A percentile compares a stretch with the other conserved stretches of the same genome.
These are phyloP conservation scores for Linum usitatissimum DNA, from an alignment of 345 rosid genomes.

Conservation along the genomic window DNA sequence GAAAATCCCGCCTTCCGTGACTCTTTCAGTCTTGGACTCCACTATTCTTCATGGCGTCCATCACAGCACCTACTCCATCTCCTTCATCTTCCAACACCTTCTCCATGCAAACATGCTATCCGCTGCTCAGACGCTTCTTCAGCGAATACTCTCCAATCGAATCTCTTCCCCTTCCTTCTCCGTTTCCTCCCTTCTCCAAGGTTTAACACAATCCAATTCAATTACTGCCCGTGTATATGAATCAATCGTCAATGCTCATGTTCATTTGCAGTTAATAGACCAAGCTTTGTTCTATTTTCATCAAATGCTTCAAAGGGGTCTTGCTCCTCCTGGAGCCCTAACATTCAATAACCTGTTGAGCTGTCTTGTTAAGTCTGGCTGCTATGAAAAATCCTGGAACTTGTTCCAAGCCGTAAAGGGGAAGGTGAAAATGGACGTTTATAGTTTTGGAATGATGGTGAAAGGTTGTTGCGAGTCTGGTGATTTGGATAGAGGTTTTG, in stretches of 20 bases:
- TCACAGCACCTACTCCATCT: slow-evolving; percentile 42
- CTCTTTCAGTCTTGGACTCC: slow-evolving; percentile 35
- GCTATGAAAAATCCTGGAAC: slow-evolving; percentile 33
- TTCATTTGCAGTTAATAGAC: slow-evolving; percentile 32
- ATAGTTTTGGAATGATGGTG: slow-evolving; percentile 59
- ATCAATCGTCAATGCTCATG: slow-evolving; percentile 35
- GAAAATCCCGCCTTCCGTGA: slow-evolving; percentile 45
- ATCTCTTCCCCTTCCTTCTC: slow-evolving; percentile 39
- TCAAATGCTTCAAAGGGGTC: slow-evolving; percentile 40
- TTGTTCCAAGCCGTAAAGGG: slow-evolving; percentile 30
- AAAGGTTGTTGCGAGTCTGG: slow-evolving; percentile 64
- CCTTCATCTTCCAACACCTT: slow-evolving; percentile 32
- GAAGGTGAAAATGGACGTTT: slow-evolving; percentile 34
- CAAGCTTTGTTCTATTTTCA: slow-evolving; percentile 35
- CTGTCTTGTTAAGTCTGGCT: slow-evolving; percentile 26
- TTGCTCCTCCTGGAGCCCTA: slow-evolving; percentile 29
- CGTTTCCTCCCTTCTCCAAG: slow-evolving; percentile 30
- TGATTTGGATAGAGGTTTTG: slow-evolving; percentile 34
- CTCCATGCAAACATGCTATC: slow-evolving; percentile 27
- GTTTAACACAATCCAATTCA: slow-evolving; percentile 16
- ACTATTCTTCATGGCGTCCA: slow-evolving; percentile 25
- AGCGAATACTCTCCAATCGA: slow-evolving; percentile 35
- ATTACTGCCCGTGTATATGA: slow-evolving; percentile 30
- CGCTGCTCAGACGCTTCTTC: slow-evolving; percentile 41
- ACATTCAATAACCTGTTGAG: slow-evolving; percentile 38